A percentile compares a stretch with the other conserved stretches of the same genome.
Evolutionary conservation across 2,329 filamentous ascomycete genomes (phyloP).

Genomic region (Xylaria sp.): DNA sequence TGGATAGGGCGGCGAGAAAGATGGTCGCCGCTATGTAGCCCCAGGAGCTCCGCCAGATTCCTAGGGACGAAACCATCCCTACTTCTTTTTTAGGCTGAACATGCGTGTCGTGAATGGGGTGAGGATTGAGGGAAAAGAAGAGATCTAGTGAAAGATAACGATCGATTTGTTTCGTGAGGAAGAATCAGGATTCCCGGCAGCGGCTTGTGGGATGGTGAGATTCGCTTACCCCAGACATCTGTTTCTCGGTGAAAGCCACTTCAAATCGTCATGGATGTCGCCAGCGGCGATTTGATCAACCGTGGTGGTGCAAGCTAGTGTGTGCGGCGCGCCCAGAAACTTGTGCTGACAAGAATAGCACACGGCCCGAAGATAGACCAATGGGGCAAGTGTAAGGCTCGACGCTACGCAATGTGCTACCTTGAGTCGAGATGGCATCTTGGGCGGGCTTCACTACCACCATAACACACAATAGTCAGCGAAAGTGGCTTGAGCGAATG

Average conservation of each 20-base stretch:
- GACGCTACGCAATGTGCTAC: conserved; percentile 4
- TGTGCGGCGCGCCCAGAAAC: not conserved
- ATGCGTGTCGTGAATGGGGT: conserved; percentile 21
- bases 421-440: conserved; percentile 13
- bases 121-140: not conserved
- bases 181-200: conserved; percentile 18
- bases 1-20: conserved; percentile 33
- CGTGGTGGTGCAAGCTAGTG: not conserved
- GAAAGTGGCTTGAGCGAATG: conserved; percentile 29
- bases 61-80: conserved; percentile 45
- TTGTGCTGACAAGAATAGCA: conserved; percentile 31
- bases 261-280: conserved; percentile 22
- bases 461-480: conserved; percentile 15
- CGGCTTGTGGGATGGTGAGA: conserved; percentile 11
- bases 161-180: conserved; percentile 1
- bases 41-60: conserved; percentile 38
- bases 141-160: conserved; percentile 1
- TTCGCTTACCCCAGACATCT: conserved; percentile 23
- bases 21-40: conserved; percentile 31
- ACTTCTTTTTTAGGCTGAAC: conserved; percentile 10
- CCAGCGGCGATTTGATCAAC: conserved; percentile 13
- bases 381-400: conserved; percentile 12
- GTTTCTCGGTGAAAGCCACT: conserved; percentile 14
- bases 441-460: conserved; percentile 17
- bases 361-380: conserved; percentile 20